Conservation (phyloP, 495 filamentous ascomycete species). For the Rhizodiscina lignyota region DNA sequence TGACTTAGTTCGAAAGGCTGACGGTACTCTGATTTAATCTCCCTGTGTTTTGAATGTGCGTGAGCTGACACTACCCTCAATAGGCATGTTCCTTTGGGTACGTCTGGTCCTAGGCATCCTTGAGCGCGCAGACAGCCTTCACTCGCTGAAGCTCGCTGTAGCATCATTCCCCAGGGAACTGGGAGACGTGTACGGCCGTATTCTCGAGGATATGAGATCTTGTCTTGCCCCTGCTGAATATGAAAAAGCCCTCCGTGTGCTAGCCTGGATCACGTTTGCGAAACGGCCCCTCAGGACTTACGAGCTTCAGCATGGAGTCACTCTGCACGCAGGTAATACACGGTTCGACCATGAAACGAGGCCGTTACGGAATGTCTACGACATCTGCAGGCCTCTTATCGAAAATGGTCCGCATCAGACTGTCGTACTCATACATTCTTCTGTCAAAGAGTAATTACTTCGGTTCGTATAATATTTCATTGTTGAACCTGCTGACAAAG, state of each 20-base stretch:
- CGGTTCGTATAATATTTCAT: background rate
- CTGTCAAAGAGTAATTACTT: background rate
- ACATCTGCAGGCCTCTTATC: background rate
- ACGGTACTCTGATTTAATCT: background rate
- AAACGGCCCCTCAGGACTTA: constrained; percentile 1
- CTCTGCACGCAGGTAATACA: background rate
- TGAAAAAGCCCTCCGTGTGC: constrained; percentile 2
- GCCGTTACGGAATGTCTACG: background rate
- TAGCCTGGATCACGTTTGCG: constrained; percentile 5
- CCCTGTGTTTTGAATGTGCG: background rate
- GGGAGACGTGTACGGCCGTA: constrained; percentile 2
- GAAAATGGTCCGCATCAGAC: background rate
- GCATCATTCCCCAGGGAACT: constrained; percentile 2
- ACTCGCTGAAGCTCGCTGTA: constrained; percentile 1
- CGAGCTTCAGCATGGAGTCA: constrained; percentile 2
- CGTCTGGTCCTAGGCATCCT: background rate
- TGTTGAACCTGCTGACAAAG: background rate
- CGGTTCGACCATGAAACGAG: background rate
- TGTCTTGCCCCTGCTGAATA: background rate
- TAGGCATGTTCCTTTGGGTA: constrained; percentile 4
- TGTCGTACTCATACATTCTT: background rate
- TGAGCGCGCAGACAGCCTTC: background rate
- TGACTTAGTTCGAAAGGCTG: background rate
- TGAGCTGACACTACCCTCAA: background rate
- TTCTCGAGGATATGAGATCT: constrained; percentile 1